phyloP scores from a whole-genome alignment of 805 yeast genomes.

The Metschnikowia shivogae region DNA sequence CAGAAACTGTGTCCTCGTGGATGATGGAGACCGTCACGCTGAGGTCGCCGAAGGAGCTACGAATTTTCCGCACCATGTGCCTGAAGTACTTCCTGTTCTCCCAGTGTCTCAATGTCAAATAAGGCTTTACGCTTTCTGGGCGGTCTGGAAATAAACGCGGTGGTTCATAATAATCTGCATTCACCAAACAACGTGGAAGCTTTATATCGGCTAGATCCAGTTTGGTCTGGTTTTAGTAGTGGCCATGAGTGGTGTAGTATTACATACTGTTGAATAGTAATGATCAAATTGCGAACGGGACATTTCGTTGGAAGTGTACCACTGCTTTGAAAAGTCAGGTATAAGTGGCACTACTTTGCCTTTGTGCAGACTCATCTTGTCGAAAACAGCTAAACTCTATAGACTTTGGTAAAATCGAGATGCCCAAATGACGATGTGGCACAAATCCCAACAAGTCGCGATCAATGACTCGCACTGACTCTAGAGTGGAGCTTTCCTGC shows the following conservation, averaged over 20 bases:
- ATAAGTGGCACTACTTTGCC: not conserved
- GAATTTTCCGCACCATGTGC: slow-evolving; percentile 32
- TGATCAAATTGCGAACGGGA: slow-evolving; percentile 55
- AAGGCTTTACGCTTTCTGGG: slow-evolving; percentile 44
- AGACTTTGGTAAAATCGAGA: not conserved
- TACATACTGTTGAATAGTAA: slow-evolving; percentile 42
- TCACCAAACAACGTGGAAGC: slow-evolving; percentile 50
- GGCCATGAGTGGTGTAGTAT: not conserved
- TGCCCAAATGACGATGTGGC: slow-evolving; percentile 1
- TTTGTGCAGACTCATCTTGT: not conserved
- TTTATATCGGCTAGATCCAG: slow-evolving; percentile 53
- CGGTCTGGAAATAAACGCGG: slow-evolving; percentile 54
- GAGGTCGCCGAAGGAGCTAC: slow-evolving; percentile 39
- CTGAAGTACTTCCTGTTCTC: slow-evolving; percentile 36
- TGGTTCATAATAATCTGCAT: slow-evolving; percentile 48
- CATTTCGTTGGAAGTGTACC: slow-evolving; percentile 5
- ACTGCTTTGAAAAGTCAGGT: not conserved
- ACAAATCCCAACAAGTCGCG: not conserved
- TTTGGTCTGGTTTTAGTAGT: slow-evolving; percentile 39
- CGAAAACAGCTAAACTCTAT: not conserved
- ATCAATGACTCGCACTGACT: not conserved
- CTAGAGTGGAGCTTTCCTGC: not conserved
- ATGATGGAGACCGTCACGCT: slow-evolving; percentile 62
- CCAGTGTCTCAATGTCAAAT: slow-evolving; percentile 48
- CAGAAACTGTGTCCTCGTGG: slow-evolving; percentile 42